phyloP scores from a whole-genome alignment of 2,329 filamentous ascomycete species.

The Lecanicillium sp. region DNA sequence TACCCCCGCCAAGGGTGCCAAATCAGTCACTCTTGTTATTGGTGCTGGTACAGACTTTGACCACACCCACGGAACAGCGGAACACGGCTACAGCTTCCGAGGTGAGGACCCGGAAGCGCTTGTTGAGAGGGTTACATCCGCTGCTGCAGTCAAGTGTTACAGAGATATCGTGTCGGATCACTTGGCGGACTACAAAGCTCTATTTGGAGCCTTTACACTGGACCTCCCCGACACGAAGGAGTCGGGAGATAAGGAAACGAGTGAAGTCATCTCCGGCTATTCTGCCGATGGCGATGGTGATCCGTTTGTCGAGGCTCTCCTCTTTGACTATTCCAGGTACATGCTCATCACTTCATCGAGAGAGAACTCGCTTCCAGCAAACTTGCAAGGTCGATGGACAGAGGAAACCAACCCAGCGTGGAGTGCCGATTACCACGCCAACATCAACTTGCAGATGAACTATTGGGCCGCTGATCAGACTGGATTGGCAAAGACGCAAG shows the following conservation, averaged over 20 bases:
- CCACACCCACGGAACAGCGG: constrained; percentile 35
- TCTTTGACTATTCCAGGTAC: not conserved
- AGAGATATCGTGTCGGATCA: constrained; percentile 25
- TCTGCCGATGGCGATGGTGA: not conserved
- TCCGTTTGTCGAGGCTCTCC: not conserved
- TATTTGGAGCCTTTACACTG: constrained; percentile 31
- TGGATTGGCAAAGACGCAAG: constrained; percentile 35
- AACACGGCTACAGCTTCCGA: constrained; percentile 35
- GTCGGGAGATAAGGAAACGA: constrained; percentile 30
- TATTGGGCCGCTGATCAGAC: constrained; percentile 48
- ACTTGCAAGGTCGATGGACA: constrained; percentile 49
- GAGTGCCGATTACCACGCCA: constrained; percentile 47
- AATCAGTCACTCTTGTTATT: constrained; percentile 29
- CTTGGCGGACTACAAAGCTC: constrained; percentile 29
- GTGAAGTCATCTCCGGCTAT: constrained; percentile 3
- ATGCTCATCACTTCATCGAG: constrained; percentile 43
- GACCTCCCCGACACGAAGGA: constrained; percentile 33
- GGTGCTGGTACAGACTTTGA: constrained; percentile 42
- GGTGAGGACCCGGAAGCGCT: constrained; percentile 33
- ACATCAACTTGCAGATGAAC: constrained; percentile 56
- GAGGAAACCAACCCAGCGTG: constrained; percentile 29
- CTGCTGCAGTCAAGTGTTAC: constrained; percentile 24
- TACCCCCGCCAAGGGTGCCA: constrained; percentile 13
- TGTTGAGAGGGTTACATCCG: constrained; percentile 24
- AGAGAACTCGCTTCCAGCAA: constrained; percentile 41